phyloP scores from a whole-genome alignment of 257 asterid species.

The Forsythia viridissima region DNA sequence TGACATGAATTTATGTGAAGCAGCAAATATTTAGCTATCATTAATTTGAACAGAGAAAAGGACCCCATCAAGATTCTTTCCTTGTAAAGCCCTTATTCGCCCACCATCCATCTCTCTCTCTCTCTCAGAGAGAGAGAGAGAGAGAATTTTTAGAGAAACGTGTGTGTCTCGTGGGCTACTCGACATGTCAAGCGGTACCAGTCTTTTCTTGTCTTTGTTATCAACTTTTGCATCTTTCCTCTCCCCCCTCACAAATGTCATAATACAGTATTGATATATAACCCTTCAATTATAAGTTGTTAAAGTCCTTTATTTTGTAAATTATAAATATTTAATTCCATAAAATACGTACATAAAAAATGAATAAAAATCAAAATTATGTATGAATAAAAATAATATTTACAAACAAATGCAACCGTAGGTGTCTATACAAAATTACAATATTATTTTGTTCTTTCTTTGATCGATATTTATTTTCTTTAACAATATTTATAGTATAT shows the following conservation, averaged over 20 bases:
- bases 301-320: not conserved
- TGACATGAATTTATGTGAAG: not conserved
- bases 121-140: not conserved
- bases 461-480: no score
- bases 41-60: not conserved
- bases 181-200: constrained; percentile 34
- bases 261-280: not conserved
- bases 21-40: not conserved
- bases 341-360: no score
- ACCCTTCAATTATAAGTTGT: not conserved
- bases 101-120: not conserved
- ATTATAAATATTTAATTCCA: not conserved
- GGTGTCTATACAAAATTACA: no score
- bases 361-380: no score
- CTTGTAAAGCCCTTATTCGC: not conserved
- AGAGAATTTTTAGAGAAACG: constrained; percentile 47
- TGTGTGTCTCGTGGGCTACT: constrained; percentile 46
- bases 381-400: no score
- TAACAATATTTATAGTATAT: no score
- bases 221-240: constrained; percentile 21
- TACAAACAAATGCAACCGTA: no score
- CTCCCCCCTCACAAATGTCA: not conserved
- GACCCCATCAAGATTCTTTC: not conserved
- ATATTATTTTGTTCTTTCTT: no score
- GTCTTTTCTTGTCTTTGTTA: constrained; percentile 40